These are phyloP conservation scores for Arthrobotrys musiformis DNA, from an alignment of 2,329 filamentous ascomycete genomes.

Conservation along the genomic window DNA sequence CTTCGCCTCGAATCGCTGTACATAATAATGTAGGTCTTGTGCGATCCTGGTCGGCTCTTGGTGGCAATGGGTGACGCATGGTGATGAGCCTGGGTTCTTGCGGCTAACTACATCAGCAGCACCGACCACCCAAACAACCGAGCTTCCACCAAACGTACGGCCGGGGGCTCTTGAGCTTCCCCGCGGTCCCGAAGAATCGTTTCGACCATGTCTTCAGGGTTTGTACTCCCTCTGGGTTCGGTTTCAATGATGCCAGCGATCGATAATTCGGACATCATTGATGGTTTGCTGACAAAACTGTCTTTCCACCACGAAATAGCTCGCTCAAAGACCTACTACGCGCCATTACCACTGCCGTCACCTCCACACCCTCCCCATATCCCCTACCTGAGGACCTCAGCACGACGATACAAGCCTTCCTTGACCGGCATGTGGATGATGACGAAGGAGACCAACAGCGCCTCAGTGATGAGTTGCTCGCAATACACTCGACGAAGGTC, in stretches of 20 bases:
- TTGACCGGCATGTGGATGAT: slow-evolving; percentile 73
- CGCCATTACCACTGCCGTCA: slow-evolving; percentile 65
- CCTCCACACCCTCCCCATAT: slow-evolving; percentile 62
- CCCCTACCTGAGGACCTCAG: slow-evolving; percentile 76
- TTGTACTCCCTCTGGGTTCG: background rate
- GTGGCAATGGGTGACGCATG: slow-evolving; percentile 6
- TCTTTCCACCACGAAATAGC: slow-evolving; percentile 59
- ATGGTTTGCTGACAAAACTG: slow-evolving; percentile 12
- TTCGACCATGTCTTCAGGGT: slow-evolving; percentile 50
- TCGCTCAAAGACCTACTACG: slow-evolving; percentile 67
- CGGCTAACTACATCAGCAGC: slow-evolving; percentile 47
- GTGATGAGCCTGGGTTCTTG: background rate
- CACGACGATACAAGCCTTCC: slow-evolving; percentile 73
- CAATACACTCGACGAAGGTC: slow-evolving; percentile 74
- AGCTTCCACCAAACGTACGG: slow-evolving; percentile 19
- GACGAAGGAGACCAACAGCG: slow-evolving; percentile 77
- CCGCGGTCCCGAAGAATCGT: slow-evolving; percentile 8
- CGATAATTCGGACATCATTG: slow-evolving; percentile 28
- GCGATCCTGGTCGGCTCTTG: slow-evolving; percentile 18
- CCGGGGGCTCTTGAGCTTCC: slow-evolving; percentile 47
- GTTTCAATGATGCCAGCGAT: background rate
- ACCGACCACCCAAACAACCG: slow-evolving; percentile 18
- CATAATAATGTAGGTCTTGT: slow-evolving; percentile 19
- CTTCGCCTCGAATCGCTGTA: slow-evolving; percentile 5
- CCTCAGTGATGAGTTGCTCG: slow-evolving; percentile 77